Evolutionary conservation across 169 alveolate species (phyloP), one percentile per base, ranked within the genome.

Genomic region (Plasmodium gaboni): DNA sequence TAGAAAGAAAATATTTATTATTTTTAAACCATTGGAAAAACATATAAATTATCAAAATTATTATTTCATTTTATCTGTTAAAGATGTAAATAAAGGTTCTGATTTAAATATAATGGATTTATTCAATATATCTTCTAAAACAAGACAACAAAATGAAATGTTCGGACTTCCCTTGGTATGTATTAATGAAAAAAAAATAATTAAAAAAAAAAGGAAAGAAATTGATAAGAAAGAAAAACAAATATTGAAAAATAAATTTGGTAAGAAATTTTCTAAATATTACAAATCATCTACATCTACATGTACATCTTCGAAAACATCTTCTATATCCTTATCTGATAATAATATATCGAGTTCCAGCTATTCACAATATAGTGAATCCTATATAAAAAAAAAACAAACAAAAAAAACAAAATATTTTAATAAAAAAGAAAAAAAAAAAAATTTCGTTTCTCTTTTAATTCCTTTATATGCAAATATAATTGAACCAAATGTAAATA

Each of bases 1-100:
- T 42, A 38, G 73, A 9, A 51, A 80, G 57, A 80, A 68, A 24
- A 55, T 80, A 80, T 68, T 46, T 17, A 68, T 80, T 8, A 53
- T 80, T 67, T 80, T 80, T 60, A 80, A 48, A 26, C 90, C 90
- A 13, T 57, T 63, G 50, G 83, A 80, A 38, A 67, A 68, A 50
- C 90, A 80, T 48, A 51, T 67, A 68, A 80, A 80, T 80, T 80
- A 51, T 63, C 17, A 80, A 63, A 80, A 80, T 80, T 80, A 80
- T 48, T 69, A 72, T 61, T 80, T 80, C 28, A 42, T 80, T 42
- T 55, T 80, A 48, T 24, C 53, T 4, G 9, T 80, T 15, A 80
- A 80, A 63, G 32, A 80, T 57, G 2, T 80, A 61, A 42, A 51
- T 22, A 80, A 68, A 48, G 90, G 90, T 22, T 68, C 83, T 15